Base-by-base conservation (phyloP, 2,329 filamentous ascomycete genomes). In the Cladosporium velox region DNA sequence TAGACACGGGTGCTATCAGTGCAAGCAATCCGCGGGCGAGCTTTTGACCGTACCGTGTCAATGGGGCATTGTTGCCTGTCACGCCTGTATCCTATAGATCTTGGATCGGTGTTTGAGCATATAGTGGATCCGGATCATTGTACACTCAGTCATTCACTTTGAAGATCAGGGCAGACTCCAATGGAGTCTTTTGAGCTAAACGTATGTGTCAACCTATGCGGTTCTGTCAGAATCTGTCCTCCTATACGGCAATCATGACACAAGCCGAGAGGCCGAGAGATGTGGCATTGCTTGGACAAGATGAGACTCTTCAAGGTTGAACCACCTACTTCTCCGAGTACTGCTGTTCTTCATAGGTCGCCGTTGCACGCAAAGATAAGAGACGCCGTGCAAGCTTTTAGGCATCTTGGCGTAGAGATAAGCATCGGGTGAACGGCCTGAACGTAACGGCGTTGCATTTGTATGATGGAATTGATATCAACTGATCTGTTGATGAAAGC, bases 351-450 rank as follows among this genome's bases (percentile, higher is more conserved):
- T 52, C 47, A 52, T 51, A 38, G 30, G 59, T 47, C n/a, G 59
- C 26, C 47, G 47, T 62, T 35, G 47, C 8, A 4, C 30, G 59
- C 44, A 62, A 26, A 62, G 59, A 62, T 62, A 62, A 62, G 59
- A 62, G 24, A 38, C 6, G 55, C 35, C 38, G 11, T 30, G 24
- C 38, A 62, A 62, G 59, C 59, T 38, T 34, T 41, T 51, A 38
- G 32, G 47, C 59, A 35, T 51, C 44, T 34, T 62, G 59, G 44
- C 34, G 8, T 21, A 10, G 47, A 52, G 59, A 62, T 52, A 62
- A 62, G 59, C 59, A 24, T 28, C 21, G n/a, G 21, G 28, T 62
- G 32, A 15, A 32, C 21, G 12, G 28, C 30, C 26, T 24, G 32
- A 35, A 24, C 12, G 21, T 14, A 47, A 59, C 35, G 35, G 26